phyloP scores from a whole-genome alignment of 495 filamentous ascomycete species.

The Penicillium psychrofluorescens region DNA sequence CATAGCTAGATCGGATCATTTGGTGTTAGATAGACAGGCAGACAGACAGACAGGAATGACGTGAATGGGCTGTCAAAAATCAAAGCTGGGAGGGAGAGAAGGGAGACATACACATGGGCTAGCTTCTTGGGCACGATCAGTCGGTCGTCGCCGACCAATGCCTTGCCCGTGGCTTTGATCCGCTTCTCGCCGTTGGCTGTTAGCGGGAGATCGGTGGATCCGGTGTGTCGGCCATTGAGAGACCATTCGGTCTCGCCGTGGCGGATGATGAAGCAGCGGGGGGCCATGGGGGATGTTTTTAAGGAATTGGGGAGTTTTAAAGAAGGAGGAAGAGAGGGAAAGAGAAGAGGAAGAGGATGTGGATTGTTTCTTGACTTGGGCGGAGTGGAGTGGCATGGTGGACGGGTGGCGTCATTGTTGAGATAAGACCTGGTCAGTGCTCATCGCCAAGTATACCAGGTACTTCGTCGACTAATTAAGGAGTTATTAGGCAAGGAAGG shows the following conservation, averaged over 20 bases:
- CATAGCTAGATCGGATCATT: slow-evolving; percentile 47
- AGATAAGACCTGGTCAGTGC: no score
- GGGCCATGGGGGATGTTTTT: slow-evolving; percentile 42
- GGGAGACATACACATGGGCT: slow-evolving; percentile 55
- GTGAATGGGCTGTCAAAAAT: neutral
- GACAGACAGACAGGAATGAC: neutral
- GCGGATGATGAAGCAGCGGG: slow-evolving; percentile 85
- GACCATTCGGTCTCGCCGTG: slow-evolving; percentile 98
- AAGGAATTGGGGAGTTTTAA: no score
- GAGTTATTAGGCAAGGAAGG: no score
- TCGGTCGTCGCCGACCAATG: slow-evolving; percentile 75
- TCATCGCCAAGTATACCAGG: no score
- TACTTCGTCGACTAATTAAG: no score
- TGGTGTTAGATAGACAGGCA: neutral
- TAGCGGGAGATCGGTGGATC: slow-evolving; percentile 75
- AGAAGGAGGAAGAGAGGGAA: no score
- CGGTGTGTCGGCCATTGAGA: slow-evolving; percentile 85
- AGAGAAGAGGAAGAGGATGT: no score
- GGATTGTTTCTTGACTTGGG: no score
- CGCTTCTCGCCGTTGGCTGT: slow-evolving; percentile 83
- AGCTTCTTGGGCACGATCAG: slow-evolving; percentile 80
- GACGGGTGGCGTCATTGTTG: no score
- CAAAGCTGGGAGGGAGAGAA: neutral
- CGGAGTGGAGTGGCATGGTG: no score
- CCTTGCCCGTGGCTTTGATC: slow-evolving; percentile 71